These are phyloP conservation scores for Candida morakotiae DNA, from an alignment of 805 yeast genomes.

Conservation along the genomic window DNA sequence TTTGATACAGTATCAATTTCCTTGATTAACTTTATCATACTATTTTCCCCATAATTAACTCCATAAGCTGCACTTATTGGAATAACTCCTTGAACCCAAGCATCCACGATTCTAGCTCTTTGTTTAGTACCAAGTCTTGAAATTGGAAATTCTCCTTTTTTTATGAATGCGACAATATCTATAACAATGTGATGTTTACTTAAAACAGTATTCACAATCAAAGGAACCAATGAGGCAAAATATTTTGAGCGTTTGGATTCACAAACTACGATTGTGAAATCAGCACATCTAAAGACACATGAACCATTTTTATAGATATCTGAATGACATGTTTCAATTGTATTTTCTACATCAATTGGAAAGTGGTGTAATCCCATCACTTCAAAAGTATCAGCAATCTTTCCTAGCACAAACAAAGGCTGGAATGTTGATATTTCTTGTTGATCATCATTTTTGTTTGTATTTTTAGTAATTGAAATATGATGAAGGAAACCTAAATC, in stretches of 20 bases:
- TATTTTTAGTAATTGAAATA: conserved; percentile 45
- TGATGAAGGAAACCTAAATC: conserved; percentile 90
- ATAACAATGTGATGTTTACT: conserved; percentile 77
- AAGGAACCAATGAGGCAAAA: conserved; percentile 75
- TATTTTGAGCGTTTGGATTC: conserved; percentile 51
- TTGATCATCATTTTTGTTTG: conserved; percentile 24
- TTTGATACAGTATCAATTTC: conserved; percentile 45
- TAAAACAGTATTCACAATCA: conserved; percentile 73
- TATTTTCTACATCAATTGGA: conserved; percentile 72
- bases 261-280: conserved; percentile 69
- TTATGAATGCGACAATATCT: conserved; percentile 80
- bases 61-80: conserved; percentile 41
- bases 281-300: conserved; percentile 78
- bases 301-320: conserved; percentile 56
- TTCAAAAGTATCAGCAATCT: conserved; percentile 84
- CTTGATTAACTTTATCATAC: conserved; percentile 54
- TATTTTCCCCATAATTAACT: conserved; percentile 64
- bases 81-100: conserved; percentile 45
- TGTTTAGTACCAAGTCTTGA: conserved; percentile 76
- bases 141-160: conserved; percentile 57
- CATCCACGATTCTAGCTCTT: conserved; percentile 62
- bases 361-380: conserved; percentile 88
- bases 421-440: conserved; percentile 47
- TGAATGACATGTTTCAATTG: conserved; percentile 44
- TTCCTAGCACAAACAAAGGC: conserved; percentile 79